Conservation (phyloP, 2,329 filamentous ascomycete genomes). For the Talaromyces sp. region DNA sequence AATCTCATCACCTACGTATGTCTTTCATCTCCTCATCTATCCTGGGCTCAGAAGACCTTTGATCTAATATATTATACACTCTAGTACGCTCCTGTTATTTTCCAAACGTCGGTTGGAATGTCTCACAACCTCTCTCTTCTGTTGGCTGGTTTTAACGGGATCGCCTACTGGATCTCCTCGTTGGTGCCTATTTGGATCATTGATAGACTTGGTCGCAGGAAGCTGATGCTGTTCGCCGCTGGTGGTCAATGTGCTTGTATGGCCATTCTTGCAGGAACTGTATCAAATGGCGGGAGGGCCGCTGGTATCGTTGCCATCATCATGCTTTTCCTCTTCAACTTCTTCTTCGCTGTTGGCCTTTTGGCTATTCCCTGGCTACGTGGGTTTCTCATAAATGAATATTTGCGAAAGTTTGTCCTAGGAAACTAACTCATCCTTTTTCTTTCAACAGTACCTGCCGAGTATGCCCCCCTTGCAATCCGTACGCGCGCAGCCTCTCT, state of each 20-base stretch:
- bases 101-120: constrained; percentile 22
- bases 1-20: constrained; percentile 21
- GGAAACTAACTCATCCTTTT: background rate
- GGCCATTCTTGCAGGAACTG: constrained; percentile 21
- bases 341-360: constrained; percentile 9
- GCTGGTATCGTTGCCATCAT: constrained; percentile 10
- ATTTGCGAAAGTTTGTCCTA: background rate
- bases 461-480: constrained; percentile 11
- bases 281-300: background rate
- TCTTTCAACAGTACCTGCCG: constrained; percentile 3
- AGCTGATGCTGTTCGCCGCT: constrained; percentile 22
- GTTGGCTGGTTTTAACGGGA: constrained; percentile 13
- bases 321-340: constrained; percentile 14
- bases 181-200: constrained; percentile 24
- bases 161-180: constrained; percentile 13
- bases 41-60: background rate
- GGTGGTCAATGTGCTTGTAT: constrained; percentile 23
- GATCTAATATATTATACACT: background rate
- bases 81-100: constrained; percentile 19
- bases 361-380: constrained; percentile 8
- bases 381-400: background rate
- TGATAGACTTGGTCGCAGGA: constrained; percentile 23
- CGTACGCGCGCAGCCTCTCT: constrained; percentile 9
- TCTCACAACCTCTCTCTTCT: constrained; percentile 14
- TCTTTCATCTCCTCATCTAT: background rate